Evolutionary conservation across 495 filamentous ascomycete genomes (phyloP).

Genomic region (Annulohypoxylon moriforme): DNA sequence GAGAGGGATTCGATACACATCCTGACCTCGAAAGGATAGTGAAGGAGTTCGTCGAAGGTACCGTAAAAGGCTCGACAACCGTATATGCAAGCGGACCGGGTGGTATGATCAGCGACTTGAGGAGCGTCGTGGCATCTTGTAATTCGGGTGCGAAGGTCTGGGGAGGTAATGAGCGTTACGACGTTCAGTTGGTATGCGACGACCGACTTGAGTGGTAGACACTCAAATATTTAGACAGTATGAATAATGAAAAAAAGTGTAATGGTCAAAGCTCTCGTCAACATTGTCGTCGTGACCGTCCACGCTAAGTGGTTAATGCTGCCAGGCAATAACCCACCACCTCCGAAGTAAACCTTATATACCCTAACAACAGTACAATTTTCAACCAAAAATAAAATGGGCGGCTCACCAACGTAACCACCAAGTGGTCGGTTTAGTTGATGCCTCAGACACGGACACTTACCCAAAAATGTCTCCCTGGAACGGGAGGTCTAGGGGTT

Average conservation of each 20-base stretch:
- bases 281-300: neutral
- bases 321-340: neutral
- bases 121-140: conserved; percentile 63
- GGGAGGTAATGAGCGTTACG: conserved; percentile 64
- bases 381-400: neutral
- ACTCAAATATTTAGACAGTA: neutral
- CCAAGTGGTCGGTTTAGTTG: neutral
- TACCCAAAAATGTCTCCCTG: neutral
- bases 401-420: neutral
- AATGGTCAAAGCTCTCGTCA: conserved; percentile 3
- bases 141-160: conserved; percentile 64
- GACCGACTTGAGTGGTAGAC: conserved; percentile 58
- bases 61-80: conserved; percentile 59
- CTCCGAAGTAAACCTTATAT: neutral
- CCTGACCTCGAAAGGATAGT: conserved; percentile 53
- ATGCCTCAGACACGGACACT: neutral
- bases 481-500: neutral
- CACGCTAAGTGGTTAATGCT: neutral
- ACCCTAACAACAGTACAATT: neutral
- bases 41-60: conserved; percentile 51
- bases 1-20: conserved; percentile 41
- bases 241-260: conserved; percentile 19
- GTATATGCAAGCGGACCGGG: conserved; percentile 72
- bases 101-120: conserved; percentile 67
- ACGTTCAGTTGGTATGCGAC: conserved; percentile 69